phyloP scores from a whole-genome alignment of 225 moss, liverwort and hornwort species.

The Pseudisothecium myosuroides region DNA sequence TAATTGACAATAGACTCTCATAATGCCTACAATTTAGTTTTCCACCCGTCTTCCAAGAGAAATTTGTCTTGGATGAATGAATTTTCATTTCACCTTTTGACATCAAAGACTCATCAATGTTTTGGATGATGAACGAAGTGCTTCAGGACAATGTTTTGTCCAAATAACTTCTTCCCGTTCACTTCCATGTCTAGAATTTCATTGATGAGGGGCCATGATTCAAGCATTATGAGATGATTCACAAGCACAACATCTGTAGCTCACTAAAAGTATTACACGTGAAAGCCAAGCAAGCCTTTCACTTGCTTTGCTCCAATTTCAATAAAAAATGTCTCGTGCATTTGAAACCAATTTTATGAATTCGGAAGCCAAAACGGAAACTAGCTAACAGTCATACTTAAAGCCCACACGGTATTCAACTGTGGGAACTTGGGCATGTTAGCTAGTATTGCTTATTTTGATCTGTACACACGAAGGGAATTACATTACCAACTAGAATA shows the following conservation, averaged over 20 bases:
- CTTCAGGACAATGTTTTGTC: background rate
- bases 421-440: background rate
- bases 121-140: background rate
- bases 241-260: background rate
- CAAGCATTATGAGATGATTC: background rate
- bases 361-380: background rate
- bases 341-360: background rate
- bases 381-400: background rate
- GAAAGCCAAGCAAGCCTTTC: background rate
- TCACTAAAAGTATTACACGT: background rate
- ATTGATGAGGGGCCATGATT: background rate
- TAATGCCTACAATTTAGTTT: background rate
- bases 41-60: background rate
- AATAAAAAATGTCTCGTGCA: background rate
- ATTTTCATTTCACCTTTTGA: background rate
- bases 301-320: background rate
- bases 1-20: background rate
- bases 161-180: background rate
- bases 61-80: background rate
- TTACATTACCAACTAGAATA: background rate
- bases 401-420: background rate
- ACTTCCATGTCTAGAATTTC: background rate
- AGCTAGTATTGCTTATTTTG: background rate
- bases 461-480: constrained; percentile 7
- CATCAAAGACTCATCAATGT: background rate